Evolutionary conservation across 129 eudicot species (phyloP).

Genomic region (Centaurea solstitialis): DNA sequence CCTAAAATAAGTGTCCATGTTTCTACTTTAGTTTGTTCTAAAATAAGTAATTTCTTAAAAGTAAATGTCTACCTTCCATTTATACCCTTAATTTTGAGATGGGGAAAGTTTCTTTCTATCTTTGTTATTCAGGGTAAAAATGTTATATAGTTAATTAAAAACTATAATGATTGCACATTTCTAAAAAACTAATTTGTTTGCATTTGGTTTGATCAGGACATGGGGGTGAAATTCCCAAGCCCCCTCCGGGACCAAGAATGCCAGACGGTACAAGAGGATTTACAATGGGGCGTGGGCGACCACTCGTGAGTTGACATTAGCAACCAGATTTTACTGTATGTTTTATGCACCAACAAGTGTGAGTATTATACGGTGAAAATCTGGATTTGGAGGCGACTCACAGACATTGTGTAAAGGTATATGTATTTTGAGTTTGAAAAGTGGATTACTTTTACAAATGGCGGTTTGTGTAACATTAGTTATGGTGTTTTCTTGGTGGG

Average conservation of each 20-base stretch:
- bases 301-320: conserved; percentile 35
- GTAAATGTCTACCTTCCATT: not conserved
- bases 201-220: conserved; percentile 43
- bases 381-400: conserved; percentile 5
- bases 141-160: not conserved
- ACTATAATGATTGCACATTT: not conserved
- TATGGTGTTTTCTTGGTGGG: conserved; percentile 9
- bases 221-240: conserved; percentile 64
- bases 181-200: not conserved
- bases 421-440: conserved; percentile 1
- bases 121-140: not conserved
- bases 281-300: conserved; percentile 90
- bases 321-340: conserved; percentile 14
- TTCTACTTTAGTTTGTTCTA: not conserved
- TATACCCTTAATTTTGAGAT: not conserved
- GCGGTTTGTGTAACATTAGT: conserved; percentile 23
- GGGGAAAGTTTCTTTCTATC: not conserved
- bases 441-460: conserved; percentile 29
- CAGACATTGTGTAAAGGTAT: conserved; percentile 12
- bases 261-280: conserved; percentile 98
- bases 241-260: conserved; percentile 98
- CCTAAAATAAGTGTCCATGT: not conserved
- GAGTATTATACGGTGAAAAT: not conserved
- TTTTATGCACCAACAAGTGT: not conserved
- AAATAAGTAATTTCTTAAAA: too few relatives aligned